phyloP scores from a whole-genome alignment of 2,329 filamentous ascomycete species.

The Aspergillus sp. region DNA sequence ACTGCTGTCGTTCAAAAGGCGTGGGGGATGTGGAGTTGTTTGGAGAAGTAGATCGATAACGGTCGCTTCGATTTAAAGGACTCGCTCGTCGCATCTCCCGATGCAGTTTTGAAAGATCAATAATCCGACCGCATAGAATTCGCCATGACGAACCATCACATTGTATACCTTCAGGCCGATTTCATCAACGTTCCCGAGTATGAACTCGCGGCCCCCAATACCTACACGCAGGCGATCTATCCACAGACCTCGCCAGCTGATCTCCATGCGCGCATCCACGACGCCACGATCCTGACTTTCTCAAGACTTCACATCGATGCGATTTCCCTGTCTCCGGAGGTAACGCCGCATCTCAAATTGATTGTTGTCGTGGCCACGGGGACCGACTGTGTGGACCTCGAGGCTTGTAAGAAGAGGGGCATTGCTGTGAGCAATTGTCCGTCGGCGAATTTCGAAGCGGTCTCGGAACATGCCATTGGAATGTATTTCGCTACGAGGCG shows the following conservation, averaged over 20 bases:
- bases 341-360: slow-evolving; percentile 46
- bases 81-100: neutral
- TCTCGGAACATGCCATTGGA: slow-evolving; percentile 52
- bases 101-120: neutral
- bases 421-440: slow-evolving; percentile 50
- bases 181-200: slow-evolving; percentile 42
- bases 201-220: slow-evolving; percentile 45
- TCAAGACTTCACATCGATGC: slow-evolving; percentile 33
- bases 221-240: slow-evolving; percentile 32
- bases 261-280: slow-evolving; percentile 42
- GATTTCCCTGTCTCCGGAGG: slow-evolving; percentile 41
- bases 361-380: slow-evolving; percentile 50
- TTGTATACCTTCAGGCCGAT: slow-evolving; percentile 50
- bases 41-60: neutral
- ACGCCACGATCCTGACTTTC: slow-evolving; percentile 49
- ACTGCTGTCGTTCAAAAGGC: slow-evolving; percentile 5
- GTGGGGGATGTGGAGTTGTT: neutral
- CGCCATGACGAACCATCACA: slow-evolving; percentile 40
- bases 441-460: slow-evolving; percentile 48
- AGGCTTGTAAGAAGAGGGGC: slow-evolving; percentile 43
- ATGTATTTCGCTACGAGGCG: slow-evolving; percentile 50
- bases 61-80: neutral
- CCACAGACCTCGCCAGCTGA: slow-evolving; percentile 33
- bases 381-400: slow-evolving; percentile 48
- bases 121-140: slow-evolving; percentile 12